Conservation (phyloP, 106 monocot species). For the Phalaenopsis equestris region DNA sequence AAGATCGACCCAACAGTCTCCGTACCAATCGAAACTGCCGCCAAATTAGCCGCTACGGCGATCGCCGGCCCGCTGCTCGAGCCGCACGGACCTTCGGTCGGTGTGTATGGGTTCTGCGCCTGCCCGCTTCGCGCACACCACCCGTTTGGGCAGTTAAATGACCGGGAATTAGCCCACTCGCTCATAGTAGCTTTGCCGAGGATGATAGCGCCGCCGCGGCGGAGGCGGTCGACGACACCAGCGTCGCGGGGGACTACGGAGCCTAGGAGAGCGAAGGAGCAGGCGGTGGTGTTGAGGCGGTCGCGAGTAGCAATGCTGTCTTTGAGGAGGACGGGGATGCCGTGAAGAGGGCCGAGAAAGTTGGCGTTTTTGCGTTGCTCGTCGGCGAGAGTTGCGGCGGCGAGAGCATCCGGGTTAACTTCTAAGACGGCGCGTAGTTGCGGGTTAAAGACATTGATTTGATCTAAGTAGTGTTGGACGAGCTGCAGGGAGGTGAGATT, state of each 20-base stretch:
- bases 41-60: constrained; percentile 70
- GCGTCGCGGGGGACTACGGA: constrained; percentile 46
- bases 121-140: constrained; percentile 70
- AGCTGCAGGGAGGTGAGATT: constrained; percentile 35
- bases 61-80: constrained; percentile 83
- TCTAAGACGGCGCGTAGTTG: constrained; percentile 42
- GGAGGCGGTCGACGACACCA: constrained; percentile 35
- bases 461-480: constrained; percentile 27
- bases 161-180: constrained; percentile 66
- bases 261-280: constrained; percentile 56
- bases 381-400: background rate
- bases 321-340: constrained; percentile 49
- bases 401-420: constrained; percentile 38
- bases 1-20: constrained; percentile 66
- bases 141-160: constrained; percentile 21
- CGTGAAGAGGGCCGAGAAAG: constrained; percentile 15
- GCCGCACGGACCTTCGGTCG: constrained; percentile 41
- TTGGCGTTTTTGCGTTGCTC: no score
- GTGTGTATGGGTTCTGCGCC: constrained; percentile 58
- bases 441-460: constrained; percentile 26
- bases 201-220: constrained; percentile 51
- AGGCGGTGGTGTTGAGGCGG: constrained; percentile 56
- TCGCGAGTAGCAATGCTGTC: constrained; percentile 52
- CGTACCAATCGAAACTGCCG: constrained; percentile 52
- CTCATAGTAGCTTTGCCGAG: constrained; percentile 72